A percentile compares a stretch with the other conserved stretches of the same genome.
phyloP scores from a whole-genome alignment of 2,329 filamentous ascomycete genomes.

The Colletotrichum sp. region DNA sequence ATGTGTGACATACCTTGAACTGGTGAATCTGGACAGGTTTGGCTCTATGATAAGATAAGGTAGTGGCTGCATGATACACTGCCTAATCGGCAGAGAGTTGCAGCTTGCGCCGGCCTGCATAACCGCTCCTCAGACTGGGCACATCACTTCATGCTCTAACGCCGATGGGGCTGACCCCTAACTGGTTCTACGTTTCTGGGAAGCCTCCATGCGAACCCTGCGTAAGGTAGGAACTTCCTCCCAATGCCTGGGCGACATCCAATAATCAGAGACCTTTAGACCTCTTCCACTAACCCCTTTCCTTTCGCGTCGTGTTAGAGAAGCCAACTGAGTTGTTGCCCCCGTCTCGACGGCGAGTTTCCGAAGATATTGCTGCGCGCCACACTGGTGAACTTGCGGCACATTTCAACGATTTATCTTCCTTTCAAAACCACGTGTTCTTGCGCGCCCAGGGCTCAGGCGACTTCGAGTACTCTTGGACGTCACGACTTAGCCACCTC shows the following conservation, averaged over 20 bases:
- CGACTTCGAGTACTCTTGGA: background rate
- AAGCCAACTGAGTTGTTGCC: background rate
- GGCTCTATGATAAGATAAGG: background rate
- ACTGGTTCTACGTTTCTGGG: background rate
- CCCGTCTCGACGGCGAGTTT: background rate
- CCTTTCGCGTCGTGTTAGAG: background rate
- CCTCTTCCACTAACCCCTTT: background rate
- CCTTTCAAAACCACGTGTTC: background rate
- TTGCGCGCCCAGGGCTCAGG: background rate
- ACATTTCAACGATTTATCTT: background rate
- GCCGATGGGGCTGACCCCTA: background rate
- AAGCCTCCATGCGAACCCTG: background rate
- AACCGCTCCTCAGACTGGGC: background rate
- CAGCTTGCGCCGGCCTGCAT: background rate
- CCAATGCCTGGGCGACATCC: background rate
- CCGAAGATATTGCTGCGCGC: background rate
- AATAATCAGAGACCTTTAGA: background rate
- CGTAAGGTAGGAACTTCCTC: background rate
- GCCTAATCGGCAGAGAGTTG: background rate
- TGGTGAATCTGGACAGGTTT: background rate
- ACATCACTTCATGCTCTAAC: background rate
- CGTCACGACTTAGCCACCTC: background rate
- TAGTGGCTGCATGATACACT: background rate
- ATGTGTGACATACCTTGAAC: background rate
- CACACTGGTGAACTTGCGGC: background rate